Conservation (phyloP, 495 filamentous ascomycete species). For the Tuber melanosporum region DNA sequence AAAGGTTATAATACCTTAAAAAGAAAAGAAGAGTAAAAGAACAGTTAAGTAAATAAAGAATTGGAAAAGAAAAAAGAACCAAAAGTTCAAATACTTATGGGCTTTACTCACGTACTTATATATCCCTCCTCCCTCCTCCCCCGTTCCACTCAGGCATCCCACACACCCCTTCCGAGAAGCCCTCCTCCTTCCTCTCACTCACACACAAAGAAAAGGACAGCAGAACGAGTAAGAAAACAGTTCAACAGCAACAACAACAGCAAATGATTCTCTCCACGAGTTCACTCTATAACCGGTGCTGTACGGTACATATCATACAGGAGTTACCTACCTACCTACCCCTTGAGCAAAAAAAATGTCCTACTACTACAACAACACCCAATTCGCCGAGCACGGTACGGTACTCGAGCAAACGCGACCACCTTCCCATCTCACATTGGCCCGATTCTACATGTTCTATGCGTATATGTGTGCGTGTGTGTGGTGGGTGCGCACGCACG, state of each 20-base stretch:
- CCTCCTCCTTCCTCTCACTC: not conserved
- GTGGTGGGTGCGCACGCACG: not conserved
- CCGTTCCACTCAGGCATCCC: not conserved
- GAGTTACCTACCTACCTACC: no score
- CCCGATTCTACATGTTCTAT: not conserved
- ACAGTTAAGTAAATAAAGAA: not conserved
- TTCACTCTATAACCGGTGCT: not conserved
- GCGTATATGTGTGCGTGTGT: not conserved
- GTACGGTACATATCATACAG: not conserved
- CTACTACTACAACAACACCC: not conserved
- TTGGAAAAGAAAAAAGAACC: not conserved
- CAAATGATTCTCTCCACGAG: not conserved
- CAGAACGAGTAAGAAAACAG: no score
- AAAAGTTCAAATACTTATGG: not conserved
- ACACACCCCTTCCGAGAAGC: not conserved
- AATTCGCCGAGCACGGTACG: not conserved
- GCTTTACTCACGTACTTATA: not conserved
- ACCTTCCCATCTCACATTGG: conserved; percentile 4
- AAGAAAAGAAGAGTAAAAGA: not conserved
- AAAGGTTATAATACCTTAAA: not conserved
- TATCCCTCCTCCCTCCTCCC: not conserved
- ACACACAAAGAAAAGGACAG: not conserved
- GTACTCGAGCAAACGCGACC: not conserved
- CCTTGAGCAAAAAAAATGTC: no score
- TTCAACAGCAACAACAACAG: not conserved